These are phyloP conservation scores for Trametes versicolor DNA, from an alignment of 1,284 basidiomycete species.

Conservation along the genomic window DNA sequence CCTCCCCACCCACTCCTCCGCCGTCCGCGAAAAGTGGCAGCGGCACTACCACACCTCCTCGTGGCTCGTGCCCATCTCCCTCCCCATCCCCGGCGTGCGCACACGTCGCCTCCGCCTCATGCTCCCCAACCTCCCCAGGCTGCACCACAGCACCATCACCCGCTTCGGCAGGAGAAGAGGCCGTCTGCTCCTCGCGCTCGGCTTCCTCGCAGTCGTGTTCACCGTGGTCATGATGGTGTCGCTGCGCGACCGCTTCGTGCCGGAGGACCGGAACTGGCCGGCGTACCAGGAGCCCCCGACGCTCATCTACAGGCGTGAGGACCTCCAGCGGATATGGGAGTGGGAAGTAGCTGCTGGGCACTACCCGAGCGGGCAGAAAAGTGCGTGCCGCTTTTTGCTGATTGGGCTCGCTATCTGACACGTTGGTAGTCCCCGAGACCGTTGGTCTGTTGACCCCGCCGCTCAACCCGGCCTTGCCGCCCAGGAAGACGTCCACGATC, in stretches of 20 bases:
- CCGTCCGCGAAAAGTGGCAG: conserved; percentile 74
- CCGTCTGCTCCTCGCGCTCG: conserved; percentile 57
- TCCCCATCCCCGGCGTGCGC: conserved; percentile 68
- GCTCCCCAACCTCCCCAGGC: conserved; percentile 54
- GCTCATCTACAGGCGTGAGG: conserved; percentile 79
- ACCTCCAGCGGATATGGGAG: conserved; percentile 89
- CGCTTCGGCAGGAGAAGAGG: conserved; percentile 69
- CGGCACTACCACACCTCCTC: conserved; percentile 56
- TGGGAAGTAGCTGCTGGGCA: conserved; percentile 95
- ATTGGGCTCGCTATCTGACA: conserved; percentile 1
- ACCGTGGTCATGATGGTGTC: conserved; percentile 58
- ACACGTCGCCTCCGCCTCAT: conserved; percentile 58
- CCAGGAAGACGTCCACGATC: conserved; percentile 54
- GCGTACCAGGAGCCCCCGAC: conserved; percentile 77
- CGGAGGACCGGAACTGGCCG: conserved; percentile 73
- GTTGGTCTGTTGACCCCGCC: conserved; percentile 67
- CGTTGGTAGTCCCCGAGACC: conserved; percentile 73
- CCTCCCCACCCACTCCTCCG: conserved; percentile 69
- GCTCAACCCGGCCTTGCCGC: conserved; percentile 78
- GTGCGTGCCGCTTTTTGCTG: conserved; percentile 56
- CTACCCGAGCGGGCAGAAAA: conserved; percentile 81
- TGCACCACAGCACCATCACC: conserved; percentile 66
- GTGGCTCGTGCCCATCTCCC: conserved; percentile 67
- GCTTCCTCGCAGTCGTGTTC: conserved; percentile 59
- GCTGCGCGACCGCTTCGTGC: conserved; percentile 65